A percentile compares a stretch with the other conserved stretches of the same genome.
phyloP scores from a whole-genome alignment of 1,284 basidiomycete species.

The Pseudozyma thailandica region DNA sequence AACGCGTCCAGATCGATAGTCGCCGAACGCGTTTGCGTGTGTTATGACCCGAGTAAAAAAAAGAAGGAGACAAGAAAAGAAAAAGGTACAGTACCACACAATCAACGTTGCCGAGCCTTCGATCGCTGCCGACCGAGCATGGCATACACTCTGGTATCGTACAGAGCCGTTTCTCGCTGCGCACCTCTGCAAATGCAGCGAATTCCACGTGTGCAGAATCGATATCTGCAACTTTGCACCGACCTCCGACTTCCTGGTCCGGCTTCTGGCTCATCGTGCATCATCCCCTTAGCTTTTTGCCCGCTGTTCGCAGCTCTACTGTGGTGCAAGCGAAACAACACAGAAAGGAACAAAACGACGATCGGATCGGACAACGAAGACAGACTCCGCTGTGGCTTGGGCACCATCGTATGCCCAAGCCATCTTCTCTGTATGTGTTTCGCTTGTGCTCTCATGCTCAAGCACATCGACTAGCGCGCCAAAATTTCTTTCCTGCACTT shows the following conservation, averaged over 20 bases:
- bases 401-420: background rate
- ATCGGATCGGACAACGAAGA: slow-evolving; percentile 3
- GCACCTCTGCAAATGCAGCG: background rate
- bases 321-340: background rate
- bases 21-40: slow-evolving; percentile 5
- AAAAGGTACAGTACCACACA: slow-evolving; percentile 6
- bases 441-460: background rate
- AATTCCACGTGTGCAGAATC: slow-evolving; percentile 3
- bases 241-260: background rate
- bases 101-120: slow-evolving; percentile 14
- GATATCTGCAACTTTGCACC: slow-evolving; percentile 11
- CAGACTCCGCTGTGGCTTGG: slow-evolving; percentile 21
- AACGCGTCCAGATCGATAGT: slow-evolving; percentile 17
- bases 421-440: background rate
- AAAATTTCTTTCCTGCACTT: background rate
- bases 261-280: background rate
- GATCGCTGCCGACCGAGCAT: slow-evolving; percentile 14
- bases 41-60: slow-evolving; percentile 1
- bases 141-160: background rate
- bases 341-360: background rate
- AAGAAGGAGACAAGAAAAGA: background rate
- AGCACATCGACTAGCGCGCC: background rate
- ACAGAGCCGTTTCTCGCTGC: background rate
- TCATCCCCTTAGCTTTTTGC: background rate
- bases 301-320: no score